phyloP scores from a whole-genome alignment of 768 basidiomycete species.

The Suillus placidus region DNA sequence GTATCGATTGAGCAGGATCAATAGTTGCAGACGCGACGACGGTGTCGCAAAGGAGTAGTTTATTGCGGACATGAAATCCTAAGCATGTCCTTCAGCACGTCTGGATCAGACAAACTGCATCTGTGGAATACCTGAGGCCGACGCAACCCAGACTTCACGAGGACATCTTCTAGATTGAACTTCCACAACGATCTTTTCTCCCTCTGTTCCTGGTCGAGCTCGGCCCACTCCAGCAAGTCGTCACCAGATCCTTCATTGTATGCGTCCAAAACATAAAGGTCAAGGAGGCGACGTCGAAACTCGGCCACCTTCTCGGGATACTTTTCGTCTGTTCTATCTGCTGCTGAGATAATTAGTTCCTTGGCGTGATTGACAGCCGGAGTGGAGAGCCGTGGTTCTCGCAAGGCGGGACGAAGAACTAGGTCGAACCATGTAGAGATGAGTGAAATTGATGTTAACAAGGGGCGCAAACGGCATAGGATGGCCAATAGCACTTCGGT shows the following conservation, averaged over 20 bases:
- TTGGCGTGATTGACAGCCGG: conserved; percentile 65
- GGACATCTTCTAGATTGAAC: conserved; percentile 73
- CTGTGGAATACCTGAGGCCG: conserved; percentile 54
- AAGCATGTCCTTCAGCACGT: conserved; percentile 12
- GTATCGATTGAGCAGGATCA: conserved; percentile 66
- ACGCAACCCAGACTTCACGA: conserved; percentile 65
- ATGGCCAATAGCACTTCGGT: conserved; percentile 69
- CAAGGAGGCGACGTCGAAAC: conserved; percentile 70
- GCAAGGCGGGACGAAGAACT: conserved; percentile 73
- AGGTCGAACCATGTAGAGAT: conserved; percentile 84
- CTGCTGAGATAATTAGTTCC: conserved; percentile 66
- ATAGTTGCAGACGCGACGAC: conserved; percentile 66
- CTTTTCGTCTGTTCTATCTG: conserved; percentile 49
- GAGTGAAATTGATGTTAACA: conserved; percentile 65
- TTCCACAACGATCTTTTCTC: conserved; percentile 71
- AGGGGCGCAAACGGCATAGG: conserved; percentile 61
- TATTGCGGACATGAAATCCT: conserved; percentile 76
- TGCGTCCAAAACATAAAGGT: conserved; percentile 77
- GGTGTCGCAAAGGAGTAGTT: conserved; percentile 63
- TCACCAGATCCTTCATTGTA: conserved; percentile 73
- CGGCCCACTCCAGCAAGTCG: conserved; percentile 77
- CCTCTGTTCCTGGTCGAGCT: conserved; percentile 62
- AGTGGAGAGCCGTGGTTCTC: conserved; percentile 68
- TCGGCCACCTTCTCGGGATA: conserved; percentile 56
- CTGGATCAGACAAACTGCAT: conserved; percentile 13